These are phyloP conservation scores for Avicennia marina DNA, from an alignment of 257 asterid species.

Conservation along the genomic window DNA sequence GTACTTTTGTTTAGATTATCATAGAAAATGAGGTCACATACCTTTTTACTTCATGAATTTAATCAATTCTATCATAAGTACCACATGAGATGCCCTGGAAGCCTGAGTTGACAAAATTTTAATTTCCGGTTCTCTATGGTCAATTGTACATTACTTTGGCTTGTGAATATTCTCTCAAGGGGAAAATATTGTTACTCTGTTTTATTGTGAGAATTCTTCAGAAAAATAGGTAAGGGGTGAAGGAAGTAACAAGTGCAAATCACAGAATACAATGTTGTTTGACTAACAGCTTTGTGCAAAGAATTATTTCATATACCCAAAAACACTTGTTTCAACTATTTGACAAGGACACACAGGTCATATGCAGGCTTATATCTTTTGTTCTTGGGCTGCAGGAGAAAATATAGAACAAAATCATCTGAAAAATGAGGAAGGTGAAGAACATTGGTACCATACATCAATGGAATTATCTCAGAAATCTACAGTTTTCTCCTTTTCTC, in stretches of 20 bases:
- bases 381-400: conserved; percentile 1
- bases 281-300: too few species aligned
- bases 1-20: not conserved
- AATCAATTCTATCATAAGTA: not conserved
- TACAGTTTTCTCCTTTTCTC: not conserved
- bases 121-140: not conserved
- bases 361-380: not conserved
- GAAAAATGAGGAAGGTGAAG: not conserved
- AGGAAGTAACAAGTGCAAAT: not conserved
- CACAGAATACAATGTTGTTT: not conserved
- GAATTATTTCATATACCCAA: not conserved
- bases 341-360: not conserved
- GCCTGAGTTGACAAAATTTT: not conserved
- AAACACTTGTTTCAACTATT: not conserved
- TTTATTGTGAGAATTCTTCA: not conserved
- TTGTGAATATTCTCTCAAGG: not conserved
- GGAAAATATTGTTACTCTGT: not conserved
- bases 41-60: not conserved
- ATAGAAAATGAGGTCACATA: not conserved
- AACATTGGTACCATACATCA: not conserved
- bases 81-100: not conserved
- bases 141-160: not conserved
- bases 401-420: not conserved
- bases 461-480: not conserved
- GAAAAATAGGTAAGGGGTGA: not conserved